Base-by-base conservation (phyloP, 495 filamentous ascomycete species). In the Thermothielavioides terrestris region DNA sequence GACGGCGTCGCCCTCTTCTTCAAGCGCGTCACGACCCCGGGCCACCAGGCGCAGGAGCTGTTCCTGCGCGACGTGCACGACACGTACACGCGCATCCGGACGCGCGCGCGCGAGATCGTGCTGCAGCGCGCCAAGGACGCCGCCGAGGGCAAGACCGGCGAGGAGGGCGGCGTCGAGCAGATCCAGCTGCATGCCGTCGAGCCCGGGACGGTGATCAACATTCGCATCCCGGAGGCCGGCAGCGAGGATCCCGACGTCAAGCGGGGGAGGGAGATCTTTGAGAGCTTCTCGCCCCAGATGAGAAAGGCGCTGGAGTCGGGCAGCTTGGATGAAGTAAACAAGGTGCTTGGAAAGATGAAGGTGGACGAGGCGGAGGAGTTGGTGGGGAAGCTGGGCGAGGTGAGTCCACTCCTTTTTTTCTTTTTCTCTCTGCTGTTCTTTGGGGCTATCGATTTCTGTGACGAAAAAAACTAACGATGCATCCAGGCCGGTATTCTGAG, bases 181-280 rank as follows among this genome's bases (percentile, higher is more conserved):
- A 97, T 98, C 58, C 92, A 98, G 69, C 74, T 98, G 20, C 92
- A 98, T 63, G 90, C 92, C 14, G 89, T 97, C 20, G 89, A 97
- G 58, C 90, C 91, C 11, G 86, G 85, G 49, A 96, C 92, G 2
- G 82, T 83, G 42, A 97, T 98, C 60, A 89, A 86, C 67, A 96
- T 98, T 68, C 78, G 68, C 31, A 81, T 96, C 11, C 83, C 83
- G 31, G 80, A 87, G 10, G 62, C 71, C 12, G 70, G 76, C 38
- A 86, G 80, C 57, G 70, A 77, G 10, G 86, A 90, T 20, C 76
- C 79, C 12, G 77, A 70, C 12, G 84, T 81, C 55, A 70, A 83
- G 49, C 70, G 77, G 50, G 81, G 81, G 0, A 76, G 94, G 37
- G 69, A 79, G 55, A 79, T 95, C 44, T 97, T 90, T 60, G 86